These are phyloP conservation scores for Chaetomium sp. DNA, from an alignment of 2,329 filamentous ascomycete species.

Conservation along the genomic window DNA sequence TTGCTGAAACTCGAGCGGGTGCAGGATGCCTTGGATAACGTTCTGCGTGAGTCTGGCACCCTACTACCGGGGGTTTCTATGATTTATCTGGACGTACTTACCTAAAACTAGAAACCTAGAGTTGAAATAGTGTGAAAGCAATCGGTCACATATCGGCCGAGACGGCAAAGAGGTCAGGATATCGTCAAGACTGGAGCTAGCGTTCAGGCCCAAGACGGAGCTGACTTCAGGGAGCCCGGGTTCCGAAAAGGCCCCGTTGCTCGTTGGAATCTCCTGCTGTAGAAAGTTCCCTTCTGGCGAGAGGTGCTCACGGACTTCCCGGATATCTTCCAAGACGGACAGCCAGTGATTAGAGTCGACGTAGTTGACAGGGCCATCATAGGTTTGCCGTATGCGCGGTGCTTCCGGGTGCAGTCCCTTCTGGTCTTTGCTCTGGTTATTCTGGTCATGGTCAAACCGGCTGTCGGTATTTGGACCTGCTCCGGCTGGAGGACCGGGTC, in stretches of 20 bases:
- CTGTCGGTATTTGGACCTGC: neutral
- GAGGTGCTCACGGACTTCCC: conserved; percentile 14
- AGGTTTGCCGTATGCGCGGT: conserved; percentile 8
- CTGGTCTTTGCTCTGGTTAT: neutral
- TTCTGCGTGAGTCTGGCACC: neutral
- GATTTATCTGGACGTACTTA: neutral
- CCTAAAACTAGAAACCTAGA: conserved; percentile 35
- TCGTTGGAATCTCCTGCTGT: neutral
- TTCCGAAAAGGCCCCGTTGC: neutral
- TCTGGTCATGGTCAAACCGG: too few species aligned
- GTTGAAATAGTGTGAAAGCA: conserved; percentile 41
- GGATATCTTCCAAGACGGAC: conserved; percentile 11
- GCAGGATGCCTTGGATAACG: neutral
- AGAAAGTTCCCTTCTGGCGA: neutral
- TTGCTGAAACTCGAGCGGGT: conserved; percentile 13
- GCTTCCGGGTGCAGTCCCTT: conserved; percentile 4
- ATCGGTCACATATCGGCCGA: conserved; percentile 30
- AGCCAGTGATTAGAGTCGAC: conserved; percentile 15
- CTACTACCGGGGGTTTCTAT: neutral
- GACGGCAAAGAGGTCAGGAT: conserved; percentile 10
- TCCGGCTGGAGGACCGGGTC: too few species aligned
- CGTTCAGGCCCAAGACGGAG: neutral
- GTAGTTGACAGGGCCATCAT: conserved; percentile 12
- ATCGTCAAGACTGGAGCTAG: neutral
- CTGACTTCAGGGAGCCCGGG: neutral